These are phyloP conservation scores for Lophiostoma macrostomum DNA, from an alignment of 495 filamentous ascomycete genomes.

Conservation along the genomic window DNA sequence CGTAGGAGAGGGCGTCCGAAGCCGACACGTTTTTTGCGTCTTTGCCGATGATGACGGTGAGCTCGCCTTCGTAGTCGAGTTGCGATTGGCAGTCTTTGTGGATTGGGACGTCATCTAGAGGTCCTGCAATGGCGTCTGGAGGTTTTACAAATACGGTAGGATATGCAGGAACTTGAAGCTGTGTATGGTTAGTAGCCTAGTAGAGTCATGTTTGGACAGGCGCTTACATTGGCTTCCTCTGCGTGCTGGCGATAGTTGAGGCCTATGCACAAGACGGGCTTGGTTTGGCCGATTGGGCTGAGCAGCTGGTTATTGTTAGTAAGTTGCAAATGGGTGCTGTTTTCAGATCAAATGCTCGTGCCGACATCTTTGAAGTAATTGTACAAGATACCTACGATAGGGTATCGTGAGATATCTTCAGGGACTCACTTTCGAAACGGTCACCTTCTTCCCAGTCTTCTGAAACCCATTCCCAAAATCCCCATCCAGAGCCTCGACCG, in stretches of 20 bases:
- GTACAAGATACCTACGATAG: no score
- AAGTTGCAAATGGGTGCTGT: no score
- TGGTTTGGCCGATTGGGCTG: constrained; percentile 15
- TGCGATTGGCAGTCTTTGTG: constrained; percentile 39
- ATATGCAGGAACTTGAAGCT: constrained; percentile 41
- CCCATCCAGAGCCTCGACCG: constrained; percentile 22
- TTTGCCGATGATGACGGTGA: constrained; percentile 42
- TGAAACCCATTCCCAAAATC: constrained; percentile 19
- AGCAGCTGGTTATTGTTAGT: constrained; percentile 22
- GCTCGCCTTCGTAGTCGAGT: constrained; percentile 40
- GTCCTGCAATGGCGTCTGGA: constrained; percentile 39
- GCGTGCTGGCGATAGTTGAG: constrained; percentile 48
- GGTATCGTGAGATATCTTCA: no score
- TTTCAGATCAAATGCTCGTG: no score
- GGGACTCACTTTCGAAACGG: constrained; percentile 37
- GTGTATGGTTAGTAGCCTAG: neutral
- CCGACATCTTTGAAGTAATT: no score
- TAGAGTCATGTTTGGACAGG: neutral
- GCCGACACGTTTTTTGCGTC: constrained; percentile 40
- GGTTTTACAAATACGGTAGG: constrained; percentile 49
- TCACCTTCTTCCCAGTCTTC: constrained; percentile 26
- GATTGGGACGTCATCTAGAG: constrained; percentile 41
- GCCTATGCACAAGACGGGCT: constrained; percentile 44
- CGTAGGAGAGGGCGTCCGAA: constrained; percentile 39
- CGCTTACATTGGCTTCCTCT: constrained; percentile 43